These are phyloP conservation scores for Yamadazyma takamatsuzukensis DNA, from an alignment of 805 yeast genomes.

Conservation along the genomic window DNA sequence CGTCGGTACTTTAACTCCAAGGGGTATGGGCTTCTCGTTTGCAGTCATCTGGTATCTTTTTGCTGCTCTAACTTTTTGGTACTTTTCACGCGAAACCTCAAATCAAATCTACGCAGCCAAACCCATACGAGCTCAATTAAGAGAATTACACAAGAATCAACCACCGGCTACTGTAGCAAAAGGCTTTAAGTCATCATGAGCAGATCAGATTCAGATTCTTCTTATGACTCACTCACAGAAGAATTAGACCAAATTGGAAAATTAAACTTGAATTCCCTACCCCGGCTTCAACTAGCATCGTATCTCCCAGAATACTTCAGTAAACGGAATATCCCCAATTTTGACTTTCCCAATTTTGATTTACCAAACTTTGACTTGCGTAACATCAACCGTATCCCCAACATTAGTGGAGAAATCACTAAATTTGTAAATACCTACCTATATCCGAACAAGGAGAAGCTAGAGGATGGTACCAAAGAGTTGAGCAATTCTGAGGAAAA, in stretches of 20 bases:
- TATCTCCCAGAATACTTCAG: conserved; percentile 7
- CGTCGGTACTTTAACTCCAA: conserved; percentile 42
- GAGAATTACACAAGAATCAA: too few species aligned
- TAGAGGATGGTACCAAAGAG: conserved; percentile 5
- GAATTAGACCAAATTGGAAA: conserved; percentile 54
- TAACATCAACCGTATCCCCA: conserved; percentile 5
- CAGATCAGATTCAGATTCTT: conserved; percentile 23
- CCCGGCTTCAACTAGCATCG: conserved; percentile 3
- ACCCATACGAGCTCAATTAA: too few species aligned
- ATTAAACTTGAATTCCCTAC: conserved; percentile 20
- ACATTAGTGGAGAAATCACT: conserved; percentile 7
- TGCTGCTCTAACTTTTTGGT: too few species aligned
- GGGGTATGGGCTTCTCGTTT: too few species aligned
- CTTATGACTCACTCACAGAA: conserved; percentile 37
- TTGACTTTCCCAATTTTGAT: conserved; percentile 6
- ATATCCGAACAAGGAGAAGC: conserved; percentile 20
- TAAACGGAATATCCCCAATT: conserved; percentile 5
- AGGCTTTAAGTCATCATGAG: background rate
- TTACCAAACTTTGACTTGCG: conserved; percentile 7
- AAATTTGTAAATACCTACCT: conserved; percentile 8
- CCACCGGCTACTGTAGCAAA: background rate
- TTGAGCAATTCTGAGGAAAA: too few species aligned
- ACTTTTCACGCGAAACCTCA: too few species aligned
- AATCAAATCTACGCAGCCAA: too few species aligned
- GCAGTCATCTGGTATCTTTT: too few species aligned